These are phyloP conservation scores for Microdochium trichocladiopsis DNA, from an alignment of 2,329 filamentous ascomycete species.

Conservation along the genomic window DNA sequence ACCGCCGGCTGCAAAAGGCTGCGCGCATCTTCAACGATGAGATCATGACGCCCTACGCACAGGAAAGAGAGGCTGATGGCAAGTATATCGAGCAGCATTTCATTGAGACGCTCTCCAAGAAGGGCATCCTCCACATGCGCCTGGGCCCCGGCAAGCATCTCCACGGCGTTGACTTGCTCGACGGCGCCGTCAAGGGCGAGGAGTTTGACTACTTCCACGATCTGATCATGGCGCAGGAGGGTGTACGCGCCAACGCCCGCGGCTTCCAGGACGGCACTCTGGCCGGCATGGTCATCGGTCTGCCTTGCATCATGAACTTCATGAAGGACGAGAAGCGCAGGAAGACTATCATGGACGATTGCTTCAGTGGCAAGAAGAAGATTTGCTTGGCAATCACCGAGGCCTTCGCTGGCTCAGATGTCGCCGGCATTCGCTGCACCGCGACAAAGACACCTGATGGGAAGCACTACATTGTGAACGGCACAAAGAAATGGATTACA, in stretches of 20 bases:
- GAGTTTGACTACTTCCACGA: slow-evolving; percentile 89
- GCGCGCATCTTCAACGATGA: slow-evolving; percentile 67
- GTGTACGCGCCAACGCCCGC: slow-evolving; percentile 61
- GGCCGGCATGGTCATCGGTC: slow-evolving; percentile 76
- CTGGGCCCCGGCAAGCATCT: slow-evolving; percentile 78
- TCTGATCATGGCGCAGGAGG: slow-evolving; percentile 67
- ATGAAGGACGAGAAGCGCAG: slow-evolving; percentile 60
- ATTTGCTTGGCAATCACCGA: slow-evolving; percentile 85
- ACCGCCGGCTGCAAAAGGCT: slow-evolving; percentile 60
- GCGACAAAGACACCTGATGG: slow-evolving; percentile 70
- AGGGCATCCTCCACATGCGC: slow-evolving; percentile 72
- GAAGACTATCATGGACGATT: slow-evolving; percentile 61
- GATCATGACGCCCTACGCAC: slow-evolving; percentile 66
- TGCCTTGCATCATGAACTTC: slow-evolving; percentile 77
- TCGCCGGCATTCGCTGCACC: slow-evolving; percentile 72
- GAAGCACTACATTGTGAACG: slow-evolving; percentile 64
- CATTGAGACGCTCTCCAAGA: slow-evolving; percentile 71
- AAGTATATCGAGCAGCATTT: slow-evolving; percentile 64
- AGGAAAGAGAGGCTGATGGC: slow-evolving; percentile 68
- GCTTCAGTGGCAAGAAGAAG: slow-evolving; percentile 77
- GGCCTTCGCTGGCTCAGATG: slow-evolving; percentile 79
- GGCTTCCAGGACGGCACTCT: slow-evolving; percentile 86
- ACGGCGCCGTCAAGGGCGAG: slow-evolving; percentile 65
- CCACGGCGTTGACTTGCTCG: slow-evolving; percentile 61
- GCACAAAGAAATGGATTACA: slow-evolving; percentile 81